Evolutionary conservation across 108 stramenopile species (phyloP), one percentile per base, ranked within the genome.

Genomic region (Pseudonitzschia delicatissima): DNA sequence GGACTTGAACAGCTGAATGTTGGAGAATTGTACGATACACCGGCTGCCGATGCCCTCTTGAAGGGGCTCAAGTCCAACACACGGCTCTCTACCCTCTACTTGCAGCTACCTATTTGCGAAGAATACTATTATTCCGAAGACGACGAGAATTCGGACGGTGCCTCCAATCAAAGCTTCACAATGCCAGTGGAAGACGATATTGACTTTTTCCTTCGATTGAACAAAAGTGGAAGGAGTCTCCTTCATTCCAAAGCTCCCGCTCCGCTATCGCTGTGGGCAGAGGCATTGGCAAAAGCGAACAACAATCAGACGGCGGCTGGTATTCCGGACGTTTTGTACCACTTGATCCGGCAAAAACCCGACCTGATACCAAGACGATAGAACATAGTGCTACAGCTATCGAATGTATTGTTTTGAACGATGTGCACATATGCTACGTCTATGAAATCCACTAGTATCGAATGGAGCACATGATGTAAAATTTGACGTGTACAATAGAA

Each of bases 171-270:
- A 23, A 23, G 47, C 47, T 8, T 17, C 7, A 21, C 47, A 17
- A n/a, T n/a, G n/a, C 1, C 12, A 25, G 17, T 57, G 4, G 68
- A 66, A 2, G 36, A 53, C 17, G 47, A 51, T 13, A 53, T 78
- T 12, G 67, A 78, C 26, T 72, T 78, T 36, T 72, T 34, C 23
- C 45, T 78, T 18, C 71, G 67, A 7, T 57, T 68, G 31, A 78
- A 78, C 64, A 59, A 44, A 9, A 48, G 66, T 20, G 71, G 77
- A 35, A 36, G 77, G 67, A 67, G 66, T 29, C 36, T 72, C 23
- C 42, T 66, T 37, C 52, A 57, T 7, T 25, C 62, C 5, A 1
- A 1, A 3, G 27, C 27, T 3, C 29, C 23, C 20, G 11, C 52
- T 26, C 61, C 73, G 18, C 37, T 31, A 3, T 35, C 20, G 6